Base-by-base conservation (phyloP, 768 basidiomycete species). In the Chiua virens region DNA sequence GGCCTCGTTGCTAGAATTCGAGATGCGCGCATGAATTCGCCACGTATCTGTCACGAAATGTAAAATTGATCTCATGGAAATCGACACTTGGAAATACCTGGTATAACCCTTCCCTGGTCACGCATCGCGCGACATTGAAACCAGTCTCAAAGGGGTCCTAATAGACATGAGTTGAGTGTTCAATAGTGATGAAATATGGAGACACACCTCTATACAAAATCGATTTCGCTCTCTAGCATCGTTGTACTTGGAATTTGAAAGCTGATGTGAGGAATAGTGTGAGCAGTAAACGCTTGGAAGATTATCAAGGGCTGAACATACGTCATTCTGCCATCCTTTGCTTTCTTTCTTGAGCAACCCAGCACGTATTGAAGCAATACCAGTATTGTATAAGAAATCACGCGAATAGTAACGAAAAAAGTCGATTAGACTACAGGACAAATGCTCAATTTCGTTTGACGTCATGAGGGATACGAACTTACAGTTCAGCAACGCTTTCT, bases 121-220 rank as follows among this genome's bases (percentile, higher is more conserved):
- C 96, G 58, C 95, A 98, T 59, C 96, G 81, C 9, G 93, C 89
- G 42, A 99, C 96, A 59, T 99, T 99, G 72, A 89, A 99, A 62
- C 92, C 86, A n/a, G 79, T 79, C 66, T 98, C 96, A 64, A 99
- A 99, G 4, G 96, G 96, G 73, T 99, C 96, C 92, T 97, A 38
- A 42, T 14, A 35, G 5, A 37, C 11, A 25, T 60, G 20, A 40
- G 54, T 45, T 42, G 30, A 34, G 42, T 11, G 43, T 28, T n/a
- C 8, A 13, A 38, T 21, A 45, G 20, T 6, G n/a, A 38, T 21
- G 11, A 41, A 27, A 3, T 32, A 21, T 20, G 23, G 38, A 30
- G 8, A 62, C 75, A 50, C 58, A 93, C 93, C 79, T 98, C 95
- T 68, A 98, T 93, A 68, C 96, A 98, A 47, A 99, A 79, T 52